Base-by-base conservation (phyloP, 148 eudicot genomes). In the Arbutus unedo region DNA sequence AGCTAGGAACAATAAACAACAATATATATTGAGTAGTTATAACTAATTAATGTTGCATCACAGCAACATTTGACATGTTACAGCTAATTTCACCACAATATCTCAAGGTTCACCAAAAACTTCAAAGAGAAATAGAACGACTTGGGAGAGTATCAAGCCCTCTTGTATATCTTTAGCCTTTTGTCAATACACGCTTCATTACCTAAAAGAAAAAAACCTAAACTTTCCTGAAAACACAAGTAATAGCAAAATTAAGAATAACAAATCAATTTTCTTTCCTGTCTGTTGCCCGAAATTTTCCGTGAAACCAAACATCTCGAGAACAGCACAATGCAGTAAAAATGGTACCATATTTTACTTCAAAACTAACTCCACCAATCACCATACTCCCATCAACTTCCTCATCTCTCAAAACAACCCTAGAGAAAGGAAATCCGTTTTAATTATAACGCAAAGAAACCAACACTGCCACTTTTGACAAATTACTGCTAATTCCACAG, bases 391-490 rank as follows among this genome's bases (percentile, higher is more conserved):
- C 70, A 64, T 64, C 70, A 1, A 38, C 70, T 64, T 23, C 70
- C 70, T 64, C 70, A 25, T 23, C 25, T 64, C 41, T 64, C 38
- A 23, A 64, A 64, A 21, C 5, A 23, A 50, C 10, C 10, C 54
- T 10, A 23, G 38, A 3, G 25, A 64, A 8, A 23, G 15, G 41
- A 23, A 31, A 66, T 10, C 11, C 4, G 10, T 66, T 66, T 25
- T 44, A 41, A 70, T 70, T 43, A 41, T 6, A 70, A 15, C 1
- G n/a, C 16, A 41, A 43, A 38, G 21, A 70, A 47, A 8, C 76
- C 76, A 73, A 15, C 51, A 74, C 25, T 45, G 31, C 55, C 15
- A 74, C 78, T n/a, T 23, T 49, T 13, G 78, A 75, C 18, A 75
- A 75, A 75, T 50, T 10, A 75, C 41, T 53, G 79, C 47, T 1